Base-by-base conservation (phyloP, 768 basidiomycete genomes). In the Boletus pseudo-olivaceus region DNA sequence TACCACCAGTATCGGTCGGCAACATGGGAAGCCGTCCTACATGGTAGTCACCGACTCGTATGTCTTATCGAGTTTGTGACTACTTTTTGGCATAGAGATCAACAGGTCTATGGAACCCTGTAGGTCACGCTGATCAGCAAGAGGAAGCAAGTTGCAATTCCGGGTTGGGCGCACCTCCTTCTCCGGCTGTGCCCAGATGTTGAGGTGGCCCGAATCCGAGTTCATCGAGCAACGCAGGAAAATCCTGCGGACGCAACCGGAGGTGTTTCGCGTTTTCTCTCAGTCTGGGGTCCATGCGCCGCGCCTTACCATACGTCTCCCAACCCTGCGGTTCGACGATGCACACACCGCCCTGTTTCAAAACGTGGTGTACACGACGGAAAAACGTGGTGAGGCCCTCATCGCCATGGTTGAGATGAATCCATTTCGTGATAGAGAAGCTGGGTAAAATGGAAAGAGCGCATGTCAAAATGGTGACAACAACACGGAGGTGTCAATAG, bases 341-440 rank as follows among this genome's bases (percentile, higher is more conserved):
- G 51, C 95, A 87, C 1, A 68, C 74, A 4, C 90, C 90, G 0
- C 82, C 85, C 0, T 78, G 71, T n/a, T 70, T 73, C 15, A 97
- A 75, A 3, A 80, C 77, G 27, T 67, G 62, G 58, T 82, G 72
- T 0, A 85, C 81, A 39, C 83, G 81, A 3, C 66, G 71, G 63
- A 96, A 95, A 68, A 94, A 91, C 0, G 58, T 54, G 34, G 68
- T 59, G n/a, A 96, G 61, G 0, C 84, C 93, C 1, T 80, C 79
- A 62, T 97, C 93, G 10, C 88, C 87, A 11, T 76, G 75, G 59
- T 93, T 85, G 10, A 96, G 75, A 68, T 96, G 93, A 30, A 95
- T 90, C 93, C 93, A 96, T 71, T 94, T 96, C 0, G 92, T 83
- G 41, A 95, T 72, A 0, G 93, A 95, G 60, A 96, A 84, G 1